A percentile compares a stretch with the other conserved stretches of the same genome.
These are phyloP conservation scores for Scortechinia acanthostroma DNA, from an alignment of 2,329 filamentous ascomycete genomes.

Conservation along the genomic window DNA sequence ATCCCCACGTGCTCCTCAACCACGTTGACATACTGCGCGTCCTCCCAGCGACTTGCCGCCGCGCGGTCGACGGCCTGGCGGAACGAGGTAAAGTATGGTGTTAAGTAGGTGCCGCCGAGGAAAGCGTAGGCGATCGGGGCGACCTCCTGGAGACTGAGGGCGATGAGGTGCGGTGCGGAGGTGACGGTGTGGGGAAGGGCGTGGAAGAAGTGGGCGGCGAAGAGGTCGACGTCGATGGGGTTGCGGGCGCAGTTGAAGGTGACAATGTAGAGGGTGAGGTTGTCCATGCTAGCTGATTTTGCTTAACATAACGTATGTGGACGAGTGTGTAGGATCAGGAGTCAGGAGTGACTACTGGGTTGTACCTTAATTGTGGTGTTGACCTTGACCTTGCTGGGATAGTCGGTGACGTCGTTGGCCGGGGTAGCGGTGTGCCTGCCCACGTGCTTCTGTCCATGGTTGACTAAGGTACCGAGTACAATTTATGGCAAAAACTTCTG, in stretches of 20 bases:
- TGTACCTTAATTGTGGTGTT: not conserved
- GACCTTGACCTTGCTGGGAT: not conserved
- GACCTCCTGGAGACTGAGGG: slow-evolving; percentile 76
- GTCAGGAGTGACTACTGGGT: not conserved
- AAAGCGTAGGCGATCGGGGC: slow-evolving; percentile 79
- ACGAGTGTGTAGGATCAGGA: not conserved
- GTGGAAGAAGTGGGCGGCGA: slow-evolving; percentile 62
- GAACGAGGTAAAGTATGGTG: slow-evolving; percentile 69
- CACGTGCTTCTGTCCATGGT: no score
- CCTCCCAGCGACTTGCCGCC: slow-evolving; percentile 31
- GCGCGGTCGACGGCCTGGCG: slow-evolving; percentile 67
- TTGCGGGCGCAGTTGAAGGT: slow-evolving; percentile 84
- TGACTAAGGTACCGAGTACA: no score
- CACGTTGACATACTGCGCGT: slow-evolving; percentile 60
- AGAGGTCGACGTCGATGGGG: slow-evolving; percentile 60
- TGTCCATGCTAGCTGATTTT: not conserved
- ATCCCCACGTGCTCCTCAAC: slow-evolving; percentile 74
- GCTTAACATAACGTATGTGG: not conserved
- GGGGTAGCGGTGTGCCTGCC: not conserved
- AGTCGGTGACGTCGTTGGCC: not conserved
- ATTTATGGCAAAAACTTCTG: no score
- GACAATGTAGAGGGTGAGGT: slow-evolving; percentile 54
- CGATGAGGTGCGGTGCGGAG: slow-evolving; percentile 48
- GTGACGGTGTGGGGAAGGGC: slow-evolving; percentile 10
- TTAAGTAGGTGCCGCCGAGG: slow-evolving; percentile 73